A percentile compares a stretch with the other conserved stretches of the same genome.
These are phyloP conservation scores for Solanum stenotomum DNA, from an alignment of 257 asterid species.

Conservation along the genomic window DNA sequence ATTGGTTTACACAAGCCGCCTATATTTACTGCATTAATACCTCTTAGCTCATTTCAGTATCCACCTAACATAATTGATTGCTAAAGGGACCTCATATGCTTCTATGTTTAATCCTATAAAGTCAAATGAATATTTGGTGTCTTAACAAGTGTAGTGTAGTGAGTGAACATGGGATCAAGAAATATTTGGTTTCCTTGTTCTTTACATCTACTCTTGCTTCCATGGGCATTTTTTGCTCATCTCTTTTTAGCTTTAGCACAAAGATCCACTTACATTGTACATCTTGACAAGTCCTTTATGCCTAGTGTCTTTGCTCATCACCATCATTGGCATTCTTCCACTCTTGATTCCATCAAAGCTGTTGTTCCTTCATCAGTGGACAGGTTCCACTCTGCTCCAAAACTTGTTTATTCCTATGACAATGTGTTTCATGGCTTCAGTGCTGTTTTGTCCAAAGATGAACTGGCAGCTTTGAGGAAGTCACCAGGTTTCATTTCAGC, in stretches of 20 bases:
- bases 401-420: neutral
- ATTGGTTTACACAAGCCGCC: neutral
- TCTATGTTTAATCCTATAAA: neutral
- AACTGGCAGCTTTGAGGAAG: neutral
- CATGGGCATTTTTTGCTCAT: neutral
- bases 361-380: neutral
- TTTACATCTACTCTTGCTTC: neutral
- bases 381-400: neutral
- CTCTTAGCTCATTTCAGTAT: neutral
- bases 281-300: neutral
- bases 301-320: neutral
- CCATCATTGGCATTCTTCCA: neutral
- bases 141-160: neutral
- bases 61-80: neutral
- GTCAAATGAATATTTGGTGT: neutral
- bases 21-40: neutral
- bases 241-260: neutral
- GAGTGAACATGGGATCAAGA: neutral
- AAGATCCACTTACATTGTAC: neutral
- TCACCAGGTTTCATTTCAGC: neutral
- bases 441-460: neutral
- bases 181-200: neutral
- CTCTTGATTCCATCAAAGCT: neutral
- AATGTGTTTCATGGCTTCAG: neutral
- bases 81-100: neutral